Evolutionary conservation across 805 yeast species (phyloP), one percentile per base, ranked within the genome.

Genomic region (Sugiyamaella marilandica): DNA sequence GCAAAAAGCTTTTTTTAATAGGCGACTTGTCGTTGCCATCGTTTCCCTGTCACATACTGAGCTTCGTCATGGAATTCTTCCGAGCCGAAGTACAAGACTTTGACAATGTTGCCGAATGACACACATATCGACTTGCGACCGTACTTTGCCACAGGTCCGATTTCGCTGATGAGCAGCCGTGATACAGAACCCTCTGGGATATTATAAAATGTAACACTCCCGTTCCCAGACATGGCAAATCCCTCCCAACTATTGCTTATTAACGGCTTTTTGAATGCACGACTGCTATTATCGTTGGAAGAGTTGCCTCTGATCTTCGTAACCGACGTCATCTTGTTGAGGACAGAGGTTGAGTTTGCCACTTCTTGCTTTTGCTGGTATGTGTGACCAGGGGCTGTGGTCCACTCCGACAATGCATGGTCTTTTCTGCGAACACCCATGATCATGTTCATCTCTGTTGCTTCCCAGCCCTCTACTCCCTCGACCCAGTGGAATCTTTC

Each of bases 51-150:
- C 10, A 10, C 10, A 13, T 45, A 32, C 46, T 43, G 41, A 11
- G 16, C 7, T 8, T 52, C 56, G 26, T 47, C 51, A 13, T 46
- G 52, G 56, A 85, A 71, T 55, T 84, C 87, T 53, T 84, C 89
- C 60, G 80, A 84, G 5, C 95, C 95, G 57, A 86, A 73, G 63
- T 85, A 87, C 31, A 88, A 69, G 32, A 88, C 77, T 63, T 84
- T 83, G 77, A 88, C 77, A 14, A 79, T 66, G 59, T 84, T 84
- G 31, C 94, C 95, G 65, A 86, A 84, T 24, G 83, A 83, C 24
- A 85, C 83, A 36, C 86, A 83, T 18, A 87, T 80, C 0, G 94
- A 78, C 61, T 87, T 87, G 63, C 80, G 87, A 0, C 96, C 96
- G 63, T 84, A 86, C 61, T 81, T 82, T 31, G 75, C 75, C 33